Conservation (phyloP, 345 rosid genomes). For the Erysimum cheiranthoides region DNA sequence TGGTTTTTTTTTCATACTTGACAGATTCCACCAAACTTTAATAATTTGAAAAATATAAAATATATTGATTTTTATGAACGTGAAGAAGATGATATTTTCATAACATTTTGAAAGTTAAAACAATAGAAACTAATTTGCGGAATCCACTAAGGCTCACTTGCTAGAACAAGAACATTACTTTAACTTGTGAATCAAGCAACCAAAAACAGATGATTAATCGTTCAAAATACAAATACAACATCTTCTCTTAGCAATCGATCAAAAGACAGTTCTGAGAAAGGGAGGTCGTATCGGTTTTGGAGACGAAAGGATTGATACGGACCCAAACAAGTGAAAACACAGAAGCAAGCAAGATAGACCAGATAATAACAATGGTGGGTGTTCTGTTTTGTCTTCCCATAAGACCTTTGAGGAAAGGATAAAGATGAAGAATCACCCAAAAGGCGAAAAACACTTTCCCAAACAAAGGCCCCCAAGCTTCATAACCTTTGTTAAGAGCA, state of each 20-base stretch:
- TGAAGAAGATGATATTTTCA: neutral
- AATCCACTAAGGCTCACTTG: neutral
- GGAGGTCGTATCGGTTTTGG: slow-evolving; percentile 38
- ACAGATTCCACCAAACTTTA: slow-evolving; percentile 30
- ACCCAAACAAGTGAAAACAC: slow-evolving; percentile 98
- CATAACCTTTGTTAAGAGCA: slow-evolving; percentile 95
- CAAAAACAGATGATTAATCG: slow-evolving; percentile 13
- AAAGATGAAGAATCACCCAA: slow-evolving; percentile 97
- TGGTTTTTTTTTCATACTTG: neutral
- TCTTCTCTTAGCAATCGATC: slow-evolving; percentile 68
- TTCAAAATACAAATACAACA: neutral
- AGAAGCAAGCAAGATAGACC: slow-evolving; percentile 95
- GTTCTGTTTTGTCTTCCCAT: slow-evolving; percentile 98
- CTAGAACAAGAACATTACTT: neutral
- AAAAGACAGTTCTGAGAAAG: slow-evolving; percentile 66
- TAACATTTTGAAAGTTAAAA: slow-evolving; percentile 7
- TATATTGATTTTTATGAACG: neutral
- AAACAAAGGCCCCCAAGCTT: slow-evolving; percentile 97
- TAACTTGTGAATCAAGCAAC: slow-evolving; percentile 25
- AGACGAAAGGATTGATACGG: slow-evolving; percentile 81
- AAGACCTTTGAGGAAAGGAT: slow-evolving; percentile 99
- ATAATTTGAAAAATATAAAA: slow-evolving; percentile 3
- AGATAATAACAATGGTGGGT: slow-evolving; percentile 89
- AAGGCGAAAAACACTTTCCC: slow-evolving; percentile 95
- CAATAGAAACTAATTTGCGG: slow-evolving; percentile 22